Evolutionary conservation across 805 yeast species (phyloP), one percentile per base, ranked within the genome.

Genomic region (Teunomyces panamensis): DNA sequence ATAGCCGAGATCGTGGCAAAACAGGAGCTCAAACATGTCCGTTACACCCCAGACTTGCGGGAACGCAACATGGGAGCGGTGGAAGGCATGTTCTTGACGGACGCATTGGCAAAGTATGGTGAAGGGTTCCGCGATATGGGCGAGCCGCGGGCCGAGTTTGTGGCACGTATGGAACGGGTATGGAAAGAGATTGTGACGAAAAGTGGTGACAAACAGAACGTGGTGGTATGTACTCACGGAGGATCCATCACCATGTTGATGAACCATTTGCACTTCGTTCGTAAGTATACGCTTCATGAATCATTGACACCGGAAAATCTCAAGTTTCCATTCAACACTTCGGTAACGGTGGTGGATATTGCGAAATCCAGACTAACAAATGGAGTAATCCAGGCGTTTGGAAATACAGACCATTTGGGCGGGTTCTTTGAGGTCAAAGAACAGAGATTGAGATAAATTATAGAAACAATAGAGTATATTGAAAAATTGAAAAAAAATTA

Each of bases 1-100:
- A 60, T 81, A 4, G 57, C 64, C 1, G 69, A 70, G 16, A 74
- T 87, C 5, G 52, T 69, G 29, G 50, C 51, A 30, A 41, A 55
- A 33, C 72, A 68, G 39, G 41, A 35, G 1, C 47, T 43, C n/a
- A 52, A 44, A 13, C 49, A 49, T 2, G 53, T 64, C 41, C 59
- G 63, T 16, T 63, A 52, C 32, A 73, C 79, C n/a, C 50, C 59
- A 7, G 68, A 71, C 24, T 69, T 86, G 35, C 74, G 96, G 53
- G 96, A 89, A 57, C 72, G 96, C 39, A 63, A 70, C 44, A 87
- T 89, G 95, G 96, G 96, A 1, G 50, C 45, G 3, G 84, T 84
- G 27, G 88, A 89, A 63, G 95, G 95, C 2, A 81, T 85, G 87
- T 70, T 74, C 39, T 69, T 87, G 30, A 64, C 60, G 27, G 90